These are phyloP conservation scores for Neurospora sp. DNA, from an alignment of 495 filamentous ascomycete species.

Conservation along the genomic window DNA sequence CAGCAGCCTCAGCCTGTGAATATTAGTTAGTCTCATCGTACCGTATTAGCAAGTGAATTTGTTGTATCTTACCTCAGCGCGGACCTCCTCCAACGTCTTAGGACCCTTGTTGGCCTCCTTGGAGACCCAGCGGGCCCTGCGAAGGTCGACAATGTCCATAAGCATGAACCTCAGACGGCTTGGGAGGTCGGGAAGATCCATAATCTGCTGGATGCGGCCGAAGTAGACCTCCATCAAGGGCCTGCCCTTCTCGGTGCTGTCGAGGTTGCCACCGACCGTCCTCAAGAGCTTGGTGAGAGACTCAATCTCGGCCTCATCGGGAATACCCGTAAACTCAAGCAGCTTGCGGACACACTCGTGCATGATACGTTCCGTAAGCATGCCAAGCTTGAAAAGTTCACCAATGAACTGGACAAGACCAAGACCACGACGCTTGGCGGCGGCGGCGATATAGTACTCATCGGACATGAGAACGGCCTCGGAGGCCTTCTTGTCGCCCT, in stretches of 20 bases:
- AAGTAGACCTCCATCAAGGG: constrained; percentile 93
- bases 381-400: constrained; percentile 94
- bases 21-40: constrained; percentile 12
- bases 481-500: constrained; percentile 43
- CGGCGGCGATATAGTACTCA: constrained; percentile 92
- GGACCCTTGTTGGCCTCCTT: constrained; percentile 90
- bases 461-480: constrained; percentile 83
- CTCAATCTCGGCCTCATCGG: constrained; percentile 94
- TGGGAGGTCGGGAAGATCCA: constrained; percentile 64
- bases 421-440: constrained; percentile 91
- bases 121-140: constrained; percentile 61
- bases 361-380: constrained; percentile 99
- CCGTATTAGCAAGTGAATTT: neutral
- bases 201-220: constrained; percentile 67
- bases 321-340: constrained; percentile 86
- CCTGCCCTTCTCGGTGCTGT: constrained; percentile 68
- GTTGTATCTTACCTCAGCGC: constrained; percentile 55
- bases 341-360: constrained; percentile 97
- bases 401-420: constrained; percentile 99
- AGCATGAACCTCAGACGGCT: constrained; percentile 93
- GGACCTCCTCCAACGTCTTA: constrained; percentile 89
- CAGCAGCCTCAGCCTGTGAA: constrained; percentile 50
- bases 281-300: constrained; percentile 83
- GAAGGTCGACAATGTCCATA: constrained; percentile 84
- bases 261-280: constrained; percentile 81